phyloP scores from a whole-genome alignment of 345 rosid genomes.

The Rubroshorea leprosula region DNA sequence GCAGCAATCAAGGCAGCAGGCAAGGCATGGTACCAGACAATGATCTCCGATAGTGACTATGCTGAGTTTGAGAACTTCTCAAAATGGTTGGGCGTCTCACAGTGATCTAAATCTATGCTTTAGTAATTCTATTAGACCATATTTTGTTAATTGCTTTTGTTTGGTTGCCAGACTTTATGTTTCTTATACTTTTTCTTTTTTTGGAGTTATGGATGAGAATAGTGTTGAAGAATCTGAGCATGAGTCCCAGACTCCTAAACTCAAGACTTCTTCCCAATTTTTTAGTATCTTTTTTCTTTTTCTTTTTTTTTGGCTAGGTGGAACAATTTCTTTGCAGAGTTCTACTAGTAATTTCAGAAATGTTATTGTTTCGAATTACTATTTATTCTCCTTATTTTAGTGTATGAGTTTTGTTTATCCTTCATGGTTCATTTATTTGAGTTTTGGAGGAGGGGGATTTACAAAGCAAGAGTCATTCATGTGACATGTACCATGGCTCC shows the following conservation, averaged over 20 bases:
- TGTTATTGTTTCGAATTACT: background rate
- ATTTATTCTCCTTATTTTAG: background rate
- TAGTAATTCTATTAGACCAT: background rate
- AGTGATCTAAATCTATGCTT: conserved; percentile 31
- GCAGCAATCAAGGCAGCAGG: conserved; percentile 68
- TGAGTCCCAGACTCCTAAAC: too few species aligned
- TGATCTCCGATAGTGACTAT: conserved; percentile 88
- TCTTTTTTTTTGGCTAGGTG: background rate
- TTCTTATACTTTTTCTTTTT: background rate
- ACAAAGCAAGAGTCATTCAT: too few species aligned
- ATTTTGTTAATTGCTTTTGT: conserved; percentile 5
- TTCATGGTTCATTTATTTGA: background rate
- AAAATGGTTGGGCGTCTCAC: conserved; percentile 75
- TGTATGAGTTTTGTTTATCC: too few species aligned
- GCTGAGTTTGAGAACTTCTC: conserved; percentile 79
- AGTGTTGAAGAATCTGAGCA: background rate
- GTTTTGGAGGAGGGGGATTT: too few species aligned
- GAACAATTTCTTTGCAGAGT: background rate
- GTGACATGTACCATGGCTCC: too few species aligned
- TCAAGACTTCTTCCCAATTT: background rate
- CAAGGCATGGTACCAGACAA: conserved; percentile 84
- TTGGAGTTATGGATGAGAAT: conserved; percentile 6
- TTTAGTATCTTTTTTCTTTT: too few species aligned
- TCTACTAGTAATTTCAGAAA: background rate
- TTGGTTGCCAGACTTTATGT: background rate